Conservation (phyloP, 2,329 filamentous ascomycete species). For the Pseudocercospora pini-densiflorae region DNA sequence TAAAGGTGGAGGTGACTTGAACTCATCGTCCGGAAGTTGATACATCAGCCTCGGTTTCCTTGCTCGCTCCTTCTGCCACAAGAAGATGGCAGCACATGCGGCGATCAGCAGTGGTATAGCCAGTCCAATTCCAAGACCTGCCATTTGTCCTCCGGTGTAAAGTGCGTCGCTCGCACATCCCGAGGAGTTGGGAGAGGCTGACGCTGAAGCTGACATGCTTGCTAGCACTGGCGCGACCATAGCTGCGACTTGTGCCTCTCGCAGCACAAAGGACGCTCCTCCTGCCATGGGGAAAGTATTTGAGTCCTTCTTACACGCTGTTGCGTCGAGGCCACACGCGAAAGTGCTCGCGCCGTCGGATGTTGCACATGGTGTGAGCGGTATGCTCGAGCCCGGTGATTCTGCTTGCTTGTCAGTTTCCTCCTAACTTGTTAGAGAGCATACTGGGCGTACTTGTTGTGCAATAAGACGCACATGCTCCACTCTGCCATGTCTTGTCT, state of each 20-base stretch:
- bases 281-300: slow-evolving; percentile 35
- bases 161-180: slow-evolving; percentile 7
- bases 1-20: slow-evolving; percentile 26
- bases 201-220: slow-evolving; percentile 20
- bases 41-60: slow-evolving; percentile 38
- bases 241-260: slow-evolving; percentile 35
- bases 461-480: slow-evolving; percentile 38
- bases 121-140: slow-evolving; percentile 35
- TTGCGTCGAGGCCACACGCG: slow-evolving; percentile 36
- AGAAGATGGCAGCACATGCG: slow-evolving; percentile 28
- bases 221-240: slow-evolving; percentile 30
- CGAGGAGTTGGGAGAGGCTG: slow-evolving; percentile 18
- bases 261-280: slow-evolving; percentile 33
- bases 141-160: slow-evolving; percentile 36
- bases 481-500: slow-evolving; percentile 38
- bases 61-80: slow-evolving; percentile 28
- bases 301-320: slow-evolving; percentile 29
- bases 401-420: slow-evolving; percentile 16
- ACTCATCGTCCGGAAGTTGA: slow-evolving; percentile 37
- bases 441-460: slow-evolving; percentile 29
- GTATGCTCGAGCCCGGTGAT: slow-evolving; percentile 21
- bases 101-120: slow-evolving; percentile 37
- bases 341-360: slow-evolving; percentile 33
- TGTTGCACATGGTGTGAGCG: slow-evolving; percentile 35
- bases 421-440: neutral